phyloP scores from a whole-genome alignment of 306 rosid species.

The Notholithocarpus densiflorus region DNA sequence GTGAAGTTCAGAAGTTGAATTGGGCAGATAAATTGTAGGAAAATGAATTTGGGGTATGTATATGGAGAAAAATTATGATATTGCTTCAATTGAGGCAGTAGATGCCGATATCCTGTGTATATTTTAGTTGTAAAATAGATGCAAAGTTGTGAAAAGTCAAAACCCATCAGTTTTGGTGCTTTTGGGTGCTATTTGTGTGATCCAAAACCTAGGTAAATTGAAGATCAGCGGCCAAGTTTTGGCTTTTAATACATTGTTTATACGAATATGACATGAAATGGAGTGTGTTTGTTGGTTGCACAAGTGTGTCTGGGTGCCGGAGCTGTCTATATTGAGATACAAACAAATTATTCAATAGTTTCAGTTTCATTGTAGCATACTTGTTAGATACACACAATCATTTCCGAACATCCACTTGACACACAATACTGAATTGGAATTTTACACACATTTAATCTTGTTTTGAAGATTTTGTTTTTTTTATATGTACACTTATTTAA shows the following conservation, averaged over 20 bases:
- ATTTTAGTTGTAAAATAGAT: neutral
- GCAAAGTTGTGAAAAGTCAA: neutral
- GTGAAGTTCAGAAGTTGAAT: slow-evolving; percentile 11
- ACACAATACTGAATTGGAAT: neutral
- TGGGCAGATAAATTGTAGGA: neutral
- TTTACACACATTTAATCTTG: neutral
- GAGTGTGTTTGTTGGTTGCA: neutral
- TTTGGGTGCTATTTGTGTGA: neutral
- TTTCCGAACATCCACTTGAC: neutral
- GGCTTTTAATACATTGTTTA: neutral
- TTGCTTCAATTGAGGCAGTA: neutral
- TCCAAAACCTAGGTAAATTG: neutral
- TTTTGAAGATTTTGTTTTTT: neutral
- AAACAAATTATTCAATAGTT: neutral
- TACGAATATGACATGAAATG: neutral
- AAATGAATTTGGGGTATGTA: neutral
- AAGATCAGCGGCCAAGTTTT: neutral
- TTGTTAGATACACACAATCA: neutral
- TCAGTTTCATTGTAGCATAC: neutral
- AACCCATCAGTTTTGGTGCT: neutral
- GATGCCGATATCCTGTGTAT: neutral
- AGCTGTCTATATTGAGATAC: neutral
- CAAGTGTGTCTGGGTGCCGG: neutral
- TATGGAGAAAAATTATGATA: neutral
- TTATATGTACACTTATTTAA: neutral